A percentile compares a stretch with the other conserved stretches of the same genome.
Evolutionary conservation across 129 eudicot genomes (phyloP).

Genomic region (Lactuca sativa): DNA sequence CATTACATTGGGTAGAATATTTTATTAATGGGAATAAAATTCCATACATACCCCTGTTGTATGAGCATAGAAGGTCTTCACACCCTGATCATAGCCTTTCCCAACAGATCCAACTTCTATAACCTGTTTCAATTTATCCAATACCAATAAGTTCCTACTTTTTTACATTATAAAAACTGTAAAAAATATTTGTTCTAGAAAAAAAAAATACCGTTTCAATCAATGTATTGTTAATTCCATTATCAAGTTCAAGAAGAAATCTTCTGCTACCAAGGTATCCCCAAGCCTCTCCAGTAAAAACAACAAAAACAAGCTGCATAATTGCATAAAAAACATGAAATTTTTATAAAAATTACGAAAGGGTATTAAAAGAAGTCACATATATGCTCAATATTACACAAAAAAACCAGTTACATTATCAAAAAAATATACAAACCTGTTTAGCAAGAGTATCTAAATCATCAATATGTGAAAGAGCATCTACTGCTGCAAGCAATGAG

Average conservation of each 20-base stretch:
- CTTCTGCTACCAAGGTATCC: constrained; percentile 98
- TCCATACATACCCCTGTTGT: constrained; percentile 61
- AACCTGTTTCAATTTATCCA: constrained; percentile 51
- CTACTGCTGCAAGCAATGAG: constrained; percentile 89
- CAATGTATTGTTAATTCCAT: constrained; percentile 61
- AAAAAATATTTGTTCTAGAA: constrained; percentile 1
- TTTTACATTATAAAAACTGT: constrained; percentile 6
- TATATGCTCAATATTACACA: not conserved
- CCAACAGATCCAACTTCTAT: constrained; percentile 98
- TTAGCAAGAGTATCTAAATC: constrained; percentile 60
- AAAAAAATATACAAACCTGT: constrained; percentile 59
- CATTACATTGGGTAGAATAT: constrained; percentile 6
- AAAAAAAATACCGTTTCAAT: constrained; percentile 66
- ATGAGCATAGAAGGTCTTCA: constrained; percentile 74
- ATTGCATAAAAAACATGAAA: not conserved
- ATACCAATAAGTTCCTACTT: constrained; percentile 3
- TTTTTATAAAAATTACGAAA: not conserved
- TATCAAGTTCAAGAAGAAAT: constrained; percentile 83
- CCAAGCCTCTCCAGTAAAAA: constrained; percentile 98
- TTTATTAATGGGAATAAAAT: not conserved
- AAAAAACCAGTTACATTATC: not conserved
- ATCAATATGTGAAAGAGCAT: constrained; percentile 81
- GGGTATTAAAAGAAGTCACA: not conserved
- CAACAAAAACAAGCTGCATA: constrained; percentile 75
- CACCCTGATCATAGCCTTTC: constrained; percentile 59